phyloP scores from a whole-genome alignment of 2,329 filamentous ascomycete genomes.

The Pyrenophora graminea region DNA sequence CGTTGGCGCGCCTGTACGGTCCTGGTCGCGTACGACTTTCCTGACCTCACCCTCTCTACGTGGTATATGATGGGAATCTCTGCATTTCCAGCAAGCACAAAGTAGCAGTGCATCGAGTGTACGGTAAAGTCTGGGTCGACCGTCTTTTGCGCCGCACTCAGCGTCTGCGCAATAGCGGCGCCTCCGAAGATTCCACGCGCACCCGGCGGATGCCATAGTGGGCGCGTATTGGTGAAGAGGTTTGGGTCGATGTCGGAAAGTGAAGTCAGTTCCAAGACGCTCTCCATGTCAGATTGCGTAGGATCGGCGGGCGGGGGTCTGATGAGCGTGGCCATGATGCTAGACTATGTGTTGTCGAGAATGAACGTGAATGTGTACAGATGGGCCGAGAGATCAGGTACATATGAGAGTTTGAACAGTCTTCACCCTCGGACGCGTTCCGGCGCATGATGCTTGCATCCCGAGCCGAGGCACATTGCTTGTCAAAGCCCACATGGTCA shows the following conservation, averaged over 20 bases:
- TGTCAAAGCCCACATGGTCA: slow-evolving; percentile 3
- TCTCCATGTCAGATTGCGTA: slow-evolving; percentile 80
- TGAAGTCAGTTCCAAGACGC: slow-evolving; percentile 83
- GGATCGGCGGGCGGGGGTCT: slow-evolving; percentile 73
- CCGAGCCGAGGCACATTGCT: slow-evolving; percentile 28
- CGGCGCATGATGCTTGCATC: slow-evolving; percentile 10
- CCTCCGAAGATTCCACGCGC: slow-evolving; percentile 94
- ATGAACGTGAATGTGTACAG: neutral
- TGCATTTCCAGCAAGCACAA: slow-evolving; percentile 85
- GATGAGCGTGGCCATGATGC: slow-evolving; percentile 64
- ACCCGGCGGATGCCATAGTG: slow-evolving; percentile 88
- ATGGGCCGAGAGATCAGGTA: neutral
- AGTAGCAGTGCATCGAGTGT: slow-evolving; percentile 99
- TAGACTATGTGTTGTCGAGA: neutral
- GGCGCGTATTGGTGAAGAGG: slow-evolving; percentile 92
- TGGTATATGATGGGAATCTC: slow-evolving; percentile 90
- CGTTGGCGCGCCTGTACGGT: slow-evolving; percentile 94
- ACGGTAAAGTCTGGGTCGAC: slow-evolving; percentile 79
- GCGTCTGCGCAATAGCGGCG: slow-evolving; percentile 87
- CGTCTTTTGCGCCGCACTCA: slow-evolving; percentile 85
- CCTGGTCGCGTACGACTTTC: slow-evolving; percentile 84
- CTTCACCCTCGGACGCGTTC: slow-evolving; percentile 10
- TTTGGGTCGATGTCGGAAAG: slow-evolving; percentile 77
- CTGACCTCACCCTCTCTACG: slow-evolving; percentile 90
- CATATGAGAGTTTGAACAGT: neutral